Evolutionary conservation across 1,139 yeast species (phyloP).

Genomic region (Pichia sp.): DNA sequence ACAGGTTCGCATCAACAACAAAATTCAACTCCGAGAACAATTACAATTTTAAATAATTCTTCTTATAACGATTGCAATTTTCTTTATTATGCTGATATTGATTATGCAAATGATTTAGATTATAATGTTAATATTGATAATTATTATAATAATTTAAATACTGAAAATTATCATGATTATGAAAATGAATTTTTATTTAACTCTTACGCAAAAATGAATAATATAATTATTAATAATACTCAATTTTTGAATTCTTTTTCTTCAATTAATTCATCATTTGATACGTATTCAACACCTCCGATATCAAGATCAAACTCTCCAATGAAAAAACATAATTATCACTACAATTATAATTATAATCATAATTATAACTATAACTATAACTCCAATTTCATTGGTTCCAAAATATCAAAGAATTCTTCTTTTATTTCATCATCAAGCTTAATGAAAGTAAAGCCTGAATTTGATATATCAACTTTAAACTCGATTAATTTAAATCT

Average conservation of each 20-base stretch:
- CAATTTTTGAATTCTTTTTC: slow-evolving; percentile 4
- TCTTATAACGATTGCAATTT: neutral
- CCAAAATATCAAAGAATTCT: neutral
- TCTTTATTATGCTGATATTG: neutral
- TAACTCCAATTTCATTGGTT: neutral
- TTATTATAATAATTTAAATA: neutral
- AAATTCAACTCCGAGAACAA: neutral
- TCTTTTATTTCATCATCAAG: too few relatives aligned
- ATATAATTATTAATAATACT: slow-evolving; percentile 1
- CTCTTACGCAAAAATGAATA: slow-evolving; percentile 4
- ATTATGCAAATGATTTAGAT: neutral
- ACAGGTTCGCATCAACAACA: too few relatives aligned
- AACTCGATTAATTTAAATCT: neutral
- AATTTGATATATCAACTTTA: neutral
- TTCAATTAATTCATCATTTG: slow-evolving; percentile 11
- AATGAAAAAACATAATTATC: neutral
- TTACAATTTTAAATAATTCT: neutral
- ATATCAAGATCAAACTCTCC: slow-evolving; percentile 9
- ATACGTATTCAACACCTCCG: slow-evolving; percentile 6
- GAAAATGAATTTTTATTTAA: too few relatives aligned
- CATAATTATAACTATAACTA: neutral
- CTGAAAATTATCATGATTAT: too few relatives aligned
- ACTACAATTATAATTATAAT: too few relatives aligned
- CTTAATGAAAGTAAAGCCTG: too few relatives aligned
- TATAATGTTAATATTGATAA: neutral